Percentiles rank a stretch among this genome's conserved stretches.
phyloP scores from a whole-genome alignment of 352 stramenopile species.

The Aphanomyces invadans region DNA sequence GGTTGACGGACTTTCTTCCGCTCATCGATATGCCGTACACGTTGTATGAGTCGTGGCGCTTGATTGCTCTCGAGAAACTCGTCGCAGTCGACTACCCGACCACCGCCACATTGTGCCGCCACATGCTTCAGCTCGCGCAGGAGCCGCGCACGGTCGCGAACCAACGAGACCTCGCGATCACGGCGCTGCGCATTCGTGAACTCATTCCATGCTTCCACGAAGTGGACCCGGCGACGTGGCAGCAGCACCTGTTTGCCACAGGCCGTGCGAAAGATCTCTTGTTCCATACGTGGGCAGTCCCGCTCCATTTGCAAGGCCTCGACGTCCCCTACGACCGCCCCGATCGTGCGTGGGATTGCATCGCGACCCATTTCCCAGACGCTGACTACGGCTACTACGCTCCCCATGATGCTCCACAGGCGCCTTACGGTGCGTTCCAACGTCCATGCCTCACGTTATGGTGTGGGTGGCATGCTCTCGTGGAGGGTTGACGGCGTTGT shows the following conservation, averaged over 20 bases:
- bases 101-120: not conserved
- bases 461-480: not conserved
- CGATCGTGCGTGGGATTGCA: not conserved
- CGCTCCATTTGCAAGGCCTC: not conserved
- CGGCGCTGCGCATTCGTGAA: slow-evolving; percentile 6
- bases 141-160: not conserved
- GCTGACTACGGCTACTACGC: slow-evolving; percentile 9
- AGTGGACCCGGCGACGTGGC: not conserved
- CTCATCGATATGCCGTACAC: not conserved
- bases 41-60: not conserved
- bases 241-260: not conserved
- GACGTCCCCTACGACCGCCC: not conserved
- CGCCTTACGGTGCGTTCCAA: not conserved
- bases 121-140: not conserved
- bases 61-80: not conserved
- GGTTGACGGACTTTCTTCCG: not conserved
- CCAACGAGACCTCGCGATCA: not conserved
- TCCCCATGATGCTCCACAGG: not conserved
- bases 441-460: not conserved
- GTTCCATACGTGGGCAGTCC: not conserved
- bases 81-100: not conserved
- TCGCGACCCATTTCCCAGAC: not conserved
- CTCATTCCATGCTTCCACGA: not conserved
- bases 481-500: too few species aligned
- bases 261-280: not conserved